Base-by-base conservation (phyloP, 75 land plant genomes). In the Pseudotsuga menziesii region DNA sequence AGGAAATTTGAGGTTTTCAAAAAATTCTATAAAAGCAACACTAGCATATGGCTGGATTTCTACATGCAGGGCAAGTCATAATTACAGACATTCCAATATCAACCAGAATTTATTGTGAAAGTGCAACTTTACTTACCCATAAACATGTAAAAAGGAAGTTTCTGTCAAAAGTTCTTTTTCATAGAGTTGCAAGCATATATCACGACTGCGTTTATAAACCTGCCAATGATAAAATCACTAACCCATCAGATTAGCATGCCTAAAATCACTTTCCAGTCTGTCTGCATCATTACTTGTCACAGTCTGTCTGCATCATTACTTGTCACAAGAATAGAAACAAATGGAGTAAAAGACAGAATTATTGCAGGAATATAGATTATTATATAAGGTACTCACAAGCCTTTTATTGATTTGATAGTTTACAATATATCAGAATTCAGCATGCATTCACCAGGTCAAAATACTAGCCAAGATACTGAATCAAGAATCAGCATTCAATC, bases 151-250 rank as follows among this genome's bases (percentile, higher is more conserved):
- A 82, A 82, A 93, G 75, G 97, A 96, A 56, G 83, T 87, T 58
- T 91, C 97, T 63, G 97, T 91, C 62, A 91, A 61, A 5, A 90
- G 82, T 73, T 96, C 98, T 69, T 96, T 96, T 84, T 93, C 91
- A 87, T 96, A 96, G 8, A 96, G 82, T 48, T 90, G 89, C 80
- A 88, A 84, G 89, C 98, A 96, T 55, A 91, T 61, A 57, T 91
- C 91, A 74, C 77, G 83, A 82, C 98, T 96, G 58, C 94, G 94
- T 62, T 81, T 86, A 78, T 88, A 93, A 15, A 96, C 98, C 98
- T 96, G 86, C 56, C 17, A 66, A 61, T 73, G 79, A 25, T 9
- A 72, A 63, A 76, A 62, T 32, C 26, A 70, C 16, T 20, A 25
- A 35, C n/a, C 32, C 75, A 76, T 26, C 4, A 29, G 4, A 23